phyloP scores from a whole-genome alignment of 83 land plant genomes.

The Larix sibirica region DNA sequence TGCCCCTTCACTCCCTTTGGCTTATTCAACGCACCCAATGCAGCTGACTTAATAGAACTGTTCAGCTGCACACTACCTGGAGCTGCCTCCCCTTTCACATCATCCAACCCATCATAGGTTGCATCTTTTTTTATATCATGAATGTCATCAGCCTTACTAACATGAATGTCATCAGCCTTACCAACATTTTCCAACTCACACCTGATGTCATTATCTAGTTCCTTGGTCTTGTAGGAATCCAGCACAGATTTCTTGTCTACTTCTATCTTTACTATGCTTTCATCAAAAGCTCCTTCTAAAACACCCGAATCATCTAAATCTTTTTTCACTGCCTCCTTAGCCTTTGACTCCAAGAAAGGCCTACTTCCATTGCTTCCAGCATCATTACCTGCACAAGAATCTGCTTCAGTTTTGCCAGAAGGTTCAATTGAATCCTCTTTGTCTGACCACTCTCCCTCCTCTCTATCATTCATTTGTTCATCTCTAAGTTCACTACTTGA shows the following conservation, averaged over 20 bases:
- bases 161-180: neutral
- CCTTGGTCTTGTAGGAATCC: neutral
- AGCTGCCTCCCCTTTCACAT: slow-evolving; percentile 23
- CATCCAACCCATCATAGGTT: slow-evolving; percentile 11
- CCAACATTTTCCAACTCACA: neutral
- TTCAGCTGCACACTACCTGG: slow-evolving; percentile 21
- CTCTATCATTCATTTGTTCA: slow-evolving; percentile 42
- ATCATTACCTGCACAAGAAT: neutral
- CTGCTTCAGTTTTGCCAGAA: neutral
- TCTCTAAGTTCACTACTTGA: neutral
- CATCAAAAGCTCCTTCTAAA: neutral
- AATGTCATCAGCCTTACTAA: neutral
- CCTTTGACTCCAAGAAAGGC: neutral
- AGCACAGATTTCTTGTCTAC: neutral
- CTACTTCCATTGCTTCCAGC: neutral
- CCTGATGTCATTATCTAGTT: neutral
- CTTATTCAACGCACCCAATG: slow-evolving; percentile 27
- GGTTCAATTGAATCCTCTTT: slow-evolving; percentile 30
- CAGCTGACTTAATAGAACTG: slow-evolving; percentile 17
- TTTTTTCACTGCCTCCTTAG: neutral
- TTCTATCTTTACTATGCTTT: neutral
- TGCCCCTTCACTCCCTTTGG: slow-evolving; percentile 56
- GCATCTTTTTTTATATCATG: neutral
- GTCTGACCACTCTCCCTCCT: slow-evolving; percentile 85
- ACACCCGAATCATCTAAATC: too few species aligned